Evolutionary conservation across 2,329 filamentous ascomycete genomes (phyloP).

Genomic region (Moelleriella libera): DNA sequence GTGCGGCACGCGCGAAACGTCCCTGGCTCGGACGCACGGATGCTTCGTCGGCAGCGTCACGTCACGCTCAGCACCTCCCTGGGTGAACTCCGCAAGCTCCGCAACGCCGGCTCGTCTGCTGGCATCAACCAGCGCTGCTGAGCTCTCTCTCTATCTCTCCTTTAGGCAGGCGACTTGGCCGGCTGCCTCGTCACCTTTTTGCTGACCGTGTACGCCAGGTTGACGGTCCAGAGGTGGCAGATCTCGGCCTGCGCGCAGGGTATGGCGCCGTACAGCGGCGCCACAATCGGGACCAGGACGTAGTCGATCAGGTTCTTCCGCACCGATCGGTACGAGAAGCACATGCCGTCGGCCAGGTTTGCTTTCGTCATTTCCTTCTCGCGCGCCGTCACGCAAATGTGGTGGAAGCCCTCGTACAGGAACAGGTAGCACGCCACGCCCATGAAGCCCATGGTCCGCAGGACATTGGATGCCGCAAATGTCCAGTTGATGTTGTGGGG

Average conservation of each 20-base stretch:
- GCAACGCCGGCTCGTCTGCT: too few relatives aligned
- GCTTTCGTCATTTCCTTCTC: constrained; percentile 54
- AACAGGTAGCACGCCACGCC: constrained; percentile 49
- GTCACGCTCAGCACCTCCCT: too few relatives aligned
- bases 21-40: too few relatives aligned
- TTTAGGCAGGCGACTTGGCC: constrained; percentile 7
- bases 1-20: too few relatives aligned
- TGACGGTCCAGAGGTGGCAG: constrained; percentile 55
- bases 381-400: constrained; percentile 42
- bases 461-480: constrained; percentile 42
- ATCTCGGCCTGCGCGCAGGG: constrained; percentile 55
- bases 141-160: background rate
- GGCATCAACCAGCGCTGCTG: too few relatives aligned
- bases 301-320: constrained; percentile 48
- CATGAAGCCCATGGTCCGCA: constrained; percentile 48
- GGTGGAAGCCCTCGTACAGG: constrained; percentile 55
- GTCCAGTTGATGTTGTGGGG: constrained; percentile 42
- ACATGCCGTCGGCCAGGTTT: constrained; percentile 49
- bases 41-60: too few relatives aligned
- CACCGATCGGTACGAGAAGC: constrained; percentile 45
- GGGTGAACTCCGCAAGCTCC: too few relatives aligned
- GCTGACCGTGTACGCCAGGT: constrained; percentile 58
- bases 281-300: constrained; percentile 50
- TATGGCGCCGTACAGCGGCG: constrained; percentile 52
- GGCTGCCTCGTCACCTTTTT: constrained; percentile 48